Evolutionary conservation across 1,139 yeast genomes (phyloP), one percentile per base, ranked within the genome.

Genomic region (Spathaspora jeffriesii): DNA sequence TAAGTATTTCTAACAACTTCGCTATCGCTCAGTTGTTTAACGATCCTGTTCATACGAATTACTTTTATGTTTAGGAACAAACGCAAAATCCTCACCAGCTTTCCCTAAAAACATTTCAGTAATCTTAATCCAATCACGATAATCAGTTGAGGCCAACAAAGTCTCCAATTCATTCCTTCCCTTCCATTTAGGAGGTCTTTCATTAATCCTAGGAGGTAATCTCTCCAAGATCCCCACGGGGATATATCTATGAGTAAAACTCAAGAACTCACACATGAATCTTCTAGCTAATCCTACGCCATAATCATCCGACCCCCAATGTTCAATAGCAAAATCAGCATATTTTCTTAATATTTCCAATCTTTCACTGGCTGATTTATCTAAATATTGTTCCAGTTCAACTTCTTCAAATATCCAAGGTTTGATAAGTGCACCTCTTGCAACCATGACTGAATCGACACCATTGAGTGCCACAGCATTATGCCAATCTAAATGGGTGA

Each of bases 321-420:
- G 99, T 58, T 91, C 92, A 55, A 93, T 75, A 0, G 99, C 98
- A 63, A 73, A 88, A 48, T 84, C 71, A 13, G 96, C 82, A 62
- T 84, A 93, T 46, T 76, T 78, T 53, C 75, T 74, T 57, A 92
- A 68, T 47, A 86, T 81, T 28, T 85, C 96, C 50, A 93, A 77
- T 65, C 99, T 81, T 67, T 93, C 97, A 34, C 84, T 73, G n/a
- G 97, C 85, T 2, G 90, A 76, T 68, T 93, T 95, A 67, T 93
- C 99, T 54, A 93, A 68, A 62, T 91, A 86, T 65, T 93, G 98
- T 59, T 84, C 83, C 8, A 95, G 77, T 48, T 92, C 95, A 46
- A 95, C 82, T 68, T 93, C 99, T 70, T 95, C 98, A 60, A 93
- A 93, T 43, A 93, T 89, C 99, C 99, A 93, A 42, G 99, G 99